Evolutionary conservation across 2,329 filamentous ascomycete species (phyloP), one percentile per base, ranked within the genome.

Genomic region (Colletotrichum sp.): DNA sequence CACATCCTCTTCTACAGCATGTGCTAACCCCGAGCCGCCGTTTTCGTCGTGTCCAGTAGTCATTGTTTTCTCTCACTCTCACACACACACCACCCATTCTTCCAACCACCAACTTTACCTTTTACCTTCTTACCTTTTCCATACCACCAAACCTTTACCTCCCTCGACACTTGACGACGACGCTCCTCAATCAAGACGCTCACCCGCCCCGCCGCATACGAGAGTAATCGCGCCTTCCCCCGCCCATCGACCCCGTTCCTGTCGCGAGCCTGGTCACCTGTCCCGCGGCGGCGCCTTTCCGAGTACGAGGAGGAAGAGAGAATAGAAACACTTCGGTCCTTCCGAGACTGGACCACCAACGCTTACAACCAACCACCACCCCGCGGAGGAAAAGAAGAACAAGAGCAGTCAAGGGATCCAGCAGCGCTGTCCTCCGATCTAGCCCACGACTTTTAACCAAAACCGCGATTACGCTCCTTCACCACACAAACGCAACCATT

Each of bases 391-490:
- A 68, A 26, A 67, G 24, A 34, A 65, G 43, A 74, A 24, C 32
- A 30, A 36, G 72, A 71, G 8, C 73, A 77, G 76, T 77, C 70
- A 78, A 79, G 84, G 88, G 87, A 89, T 89, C 85, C 88, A 89
- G 88, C 88, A 88, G 88, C 80, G 87, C 88, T 89, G 88, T 89
- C 87, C 87, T 83, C 77, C 78, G 74, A 78, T 78, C 78, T 69
- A 65, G 77, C 61, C 71, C 24, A 24, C 70, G 28, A 28, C 8
- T 55, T 58, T 61, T 55, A 8, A 70, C n/a, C 79, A 77, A 36
- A 79, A 71, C 81, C 79, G 77, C 77, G 70, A 81, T 80, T 78
- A 70, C 72, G 71, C 75, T 71, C 72, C 64, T 73, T 78, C 43
- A 74, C 48, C 52, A 65, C 48, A 64, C 52, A 66, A 69, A 71